phyloP scores from a whole-genome alignment of 768 basidiomycete species.

The Lentinula guzmanii region DNA sequence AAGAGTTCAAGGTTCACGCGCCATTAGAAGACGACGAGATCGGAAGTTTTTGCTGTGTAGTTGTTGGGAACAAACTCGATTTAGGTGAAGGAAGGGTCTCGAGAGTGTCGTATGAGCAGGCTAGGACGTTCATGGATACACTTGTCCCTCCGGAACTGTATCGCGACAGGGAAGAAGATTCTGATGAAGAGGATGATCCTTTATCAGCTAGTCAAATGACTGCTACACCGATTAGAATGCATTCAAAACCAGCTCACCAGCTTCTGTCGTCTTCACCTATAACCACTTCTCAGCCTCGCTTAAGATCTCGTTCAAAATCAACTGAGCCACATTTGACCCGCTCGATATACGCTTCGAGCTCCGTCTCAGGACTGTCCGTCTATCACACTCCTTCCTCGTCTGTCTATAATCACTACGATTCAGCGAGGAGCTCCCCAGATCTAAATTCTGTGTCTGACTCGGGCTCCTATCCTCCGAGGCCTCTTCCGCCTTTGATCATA shows the following conservation, averaged over 20 bases:
- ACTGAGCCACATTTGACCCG: background rate
- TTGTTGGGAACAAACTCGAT: conserved; percentile 80
- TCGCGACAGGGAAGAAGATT: background rate
- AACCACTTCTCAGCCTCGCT: background rate
- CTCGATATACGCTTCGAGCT: background rate
- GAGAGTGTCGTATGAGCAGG: conserved; percentile 34
- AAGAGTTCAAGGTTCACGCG: conserved; percentile 61
- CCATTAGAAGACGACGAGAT: conserved; percentile 61
- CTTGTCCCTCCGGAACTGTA: conserved; percentile 38
- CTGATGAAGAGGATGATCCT: conserved; percentile 12
- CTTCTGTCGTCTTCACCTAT: conserved; percentile 9
- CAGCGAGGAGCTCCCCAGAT: conserved; percentile 56
- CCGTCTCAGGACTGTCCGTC: conserved; percentile 44
- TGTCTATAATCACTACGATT: conserved; percentile 55
- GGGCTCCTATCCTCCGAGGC: conserved; percentile 9
- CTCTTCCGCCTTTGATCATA: background rate
- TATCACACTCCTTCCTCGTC: conserved; percentile 81
- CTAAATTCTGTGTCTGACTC: conserved; percentile 21
- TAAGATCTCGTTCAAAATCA: conserved; percentile 1
- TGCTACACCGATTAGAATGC: conserved; percentile 10
- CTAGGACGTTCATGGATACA: conserved; percentile 47
- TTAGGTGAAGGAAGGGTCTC: conserved; percentile 19
- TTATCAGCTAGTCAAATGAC: conserved; percentile 16
- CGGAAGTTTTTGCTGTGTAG: conserved; percentile 62
- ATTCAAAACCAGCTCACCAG: conserved; percentile 1